Evolutionary conservation across 768 basidiomycete species (phyloP).

Genomic region (Xerocomellus chrysenteron): DNA sequence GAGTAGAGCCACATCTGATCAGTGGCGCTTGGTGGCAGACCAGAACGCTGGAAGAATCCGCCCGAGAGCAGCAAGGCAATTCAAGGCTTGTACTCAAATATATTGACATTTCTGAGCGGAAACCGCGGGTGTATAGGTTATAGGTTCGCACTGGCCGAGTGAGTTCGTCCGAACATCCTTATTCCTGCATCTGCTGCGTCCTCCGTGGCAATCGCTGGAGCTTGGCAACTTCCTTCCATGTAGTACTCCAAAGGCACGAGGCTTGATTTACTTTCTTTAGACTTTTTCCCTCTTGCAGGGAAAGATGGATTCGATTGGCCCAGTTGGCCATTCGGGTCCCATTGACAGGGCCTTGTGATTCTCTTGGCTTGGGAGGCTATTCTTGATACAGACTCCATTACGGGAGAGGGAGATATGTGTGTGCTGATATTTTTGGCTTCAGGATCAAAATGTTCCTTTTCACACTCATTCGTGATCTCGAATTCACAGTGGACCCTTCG

Average conservation of each 20-base stretch:
- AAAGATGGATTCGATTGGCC: slow-evolving; percentile 6
- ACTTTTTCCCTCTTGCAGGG: slow-evolving; percentile 11
- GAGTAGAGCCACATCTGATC: slow-evolving; percentile 19
- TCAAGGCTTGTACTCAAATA: slow-evolving; percentile 54
- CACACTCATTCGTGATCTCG: slow-evolving; percentile 55
- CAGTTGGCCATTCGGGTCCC: background rate
- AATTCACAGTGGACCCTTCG: slow-evolving; percentile 49
- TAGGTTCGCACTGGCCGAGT: slow-evolving; percentile 61
- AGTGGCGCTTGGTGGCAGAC: slow-evolving; percentile 35
- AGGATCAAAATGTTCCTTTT: slow-evolving; percentile 66
- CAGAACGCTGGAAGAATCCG: slow-evolving; percentile 51
- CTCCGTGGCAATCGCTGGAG: slow-evolving; percentile 9
- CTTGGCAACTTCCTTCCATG: slow-evolving; percentile 9
- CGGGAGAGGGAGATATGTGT: background rate
- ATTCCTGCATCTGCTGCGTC: slow-evolving; percentile 6
- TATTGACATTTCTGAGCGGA: slow-evolving; percentile 57
- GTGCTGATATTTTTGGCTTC: slow-evolving; percentile 24
- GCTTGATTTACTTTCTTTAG: slow-evolving; percentile 24
- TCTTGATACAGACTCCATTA: background rate
- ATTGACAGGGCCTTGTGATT: background rate
- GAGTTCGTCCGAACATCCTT: slow-evolving; percentile 30
- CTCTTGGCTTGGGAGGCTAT: background rate
- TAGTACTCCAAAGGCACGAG: slow-evolving; percentile 5
- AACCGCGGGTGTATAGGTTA: slow-evolving; percentile 62
- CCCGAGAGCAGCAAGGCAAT: slow-evolving; percentile 38